Conservation (phyloP, 2,329 filamentous ascomycete genomes). For the Geosmithia morbida region DNA sequence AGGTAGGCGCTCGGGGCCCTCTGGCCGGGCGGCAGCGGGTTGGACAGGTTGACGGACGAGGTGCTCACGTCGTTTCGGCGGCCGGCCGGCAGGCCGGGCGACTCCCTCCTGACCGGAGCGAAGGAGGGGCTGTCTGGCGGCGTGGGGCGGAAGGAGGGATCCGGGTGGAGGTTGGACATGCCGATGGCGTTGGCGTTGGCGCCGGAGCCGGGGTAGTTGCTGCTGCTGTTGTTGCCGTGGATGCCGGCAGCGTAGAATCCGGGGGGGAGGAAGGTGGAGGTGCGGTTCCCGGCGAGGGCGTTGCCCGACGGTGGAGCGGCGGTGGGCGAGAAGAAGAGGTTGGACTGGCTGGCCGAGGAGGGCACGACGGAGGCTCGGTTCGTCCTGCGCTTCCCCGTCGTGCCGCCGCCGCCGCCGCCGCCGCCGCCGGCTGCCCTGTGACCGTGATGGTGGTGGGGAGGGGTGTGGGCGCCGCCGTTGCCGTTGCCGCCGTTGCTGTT, state of each 20-base stretch:
- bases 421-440: too few species aligned
- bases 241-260: conserved; percentile 83
- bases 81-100: conserved; percentile 12
- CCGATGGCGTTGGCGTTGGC: conserved; percentile 40
- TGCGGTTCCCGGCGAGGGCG: conserved; percentile 41
- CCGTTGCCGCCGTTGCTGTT: conserved; percentile 7
- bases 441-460: too few species aligned
- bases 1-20: conserved; percentile 80
- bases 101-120: conserved; percentile 6
- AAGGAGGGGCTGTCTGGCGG: conserved; percentile 53
- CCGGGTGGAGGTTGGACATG: conserved; percentile 45
- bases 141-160: conserved; percentile 36
- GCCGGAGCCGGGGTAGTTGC: conserved; percentile 26
- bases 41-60: conserved; percentile 48
- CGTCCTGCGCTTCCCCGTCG: conserved; percentile 24
- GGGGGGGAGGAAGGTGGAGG: conserved; percentile 72
- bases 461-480: conserved; percentile 17
- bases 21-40: conserved; percentile 36
- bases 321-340: conserved; percentile 92
- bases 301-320: conserved; percentile 51
- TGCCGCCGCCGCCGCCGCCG: conserved; percentile 19
- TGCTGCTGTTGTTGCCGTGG: conserved; percentile 21
- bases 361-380: conserved; percentile 36
- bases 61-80: conserved; percentile 34
- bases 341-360: conserved; percentile 46